Evolutionary conservation across 2,329 filamentous ascomycete genomes (phyloP), one percentile per base, ranked within the genome.

Genomic region (Aspergillus brasiliensis): DNA sequence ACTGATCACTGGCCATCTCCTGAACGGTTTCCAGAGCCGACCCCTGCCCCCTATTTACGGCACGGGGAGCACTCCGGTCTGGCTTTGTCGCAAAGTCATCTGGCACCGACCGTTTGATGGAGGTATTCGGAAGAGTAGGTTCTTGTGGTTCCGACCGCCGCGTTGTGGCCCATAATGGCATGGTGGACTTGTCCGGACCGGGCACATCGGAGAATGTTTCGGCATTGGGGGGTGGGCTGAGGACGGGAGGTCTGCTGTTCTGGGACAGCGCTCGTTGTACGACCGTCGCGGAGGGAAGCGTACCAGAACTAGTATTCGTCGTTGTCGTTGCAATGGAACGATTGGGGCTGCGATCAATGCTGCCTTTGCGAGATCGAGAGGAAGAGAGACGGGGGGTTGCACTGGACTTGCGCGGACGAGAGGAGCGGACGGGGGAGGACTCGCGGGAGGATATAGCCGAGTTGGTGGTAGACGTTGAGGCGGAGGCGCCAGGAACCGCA

Each of bases 11-110:
- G 56, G 90, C 88, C 69, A 72, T 73, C 81, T 97, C 94, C 73
- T 97, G 90, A 15, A 98, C 94, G 0, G 95, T 97, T 77, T 96
- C 94, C 59, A 97, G 80, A 51, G 86, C 86, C 51, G 88, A 83
- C 37, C 80, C 84, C 54, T 83, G 84, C 59, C 83, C 85, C 65
- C 88, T 83, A 34, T 81, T 83, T 17, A 71, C 87, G 86, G 71
- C 83, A 80, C 78, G 85, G 48, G 66, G 62, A 25, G 65, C 67
- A 59, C 66, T 72, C 59, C 69, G 79, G 56, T 80, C 78, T 51
- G 77, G 47, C 46, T 73, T 73, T n/a, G 66, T 51, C 28, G 66
- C 60, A 44, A 65, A 58, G 2, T 74, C 71, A 17, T 75, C 73
- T 17, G 65, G 58, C 7, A 65, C 61, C 6, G 70, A 64, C 61